Base-by-base conservation (phyloP, 306 rosid species). In the Vigna mungo region DNA sequence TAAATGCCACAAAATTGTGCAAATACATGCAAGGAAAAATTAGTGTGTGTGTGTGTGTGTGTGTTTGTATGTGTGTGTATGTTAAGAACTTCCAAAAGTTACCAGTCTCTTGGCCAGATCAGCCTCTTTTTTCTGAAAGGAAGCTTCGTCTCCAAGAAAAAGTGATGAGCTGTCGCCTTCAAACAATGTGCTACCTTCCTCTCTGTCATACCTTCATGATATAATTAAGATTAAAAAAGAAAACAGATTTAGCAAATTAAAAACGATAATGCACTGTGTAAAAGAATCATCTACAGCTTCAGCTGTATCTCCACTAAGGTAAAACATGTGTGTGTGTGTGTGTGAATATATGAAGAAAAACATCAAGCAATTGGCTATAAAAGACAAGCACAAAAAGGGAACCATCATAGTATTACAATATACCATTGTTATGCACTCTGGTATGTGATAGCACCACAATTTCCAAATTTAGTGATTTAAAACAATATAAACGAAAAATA, bases 41-140 rank as follows among this genome's bases (percentile, higher is more conserved):
- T 68, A n/a, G 67, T 20, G 27, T 2, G 27, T 25, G 27, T 25
- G 3, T 25, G 27, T 25, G 27, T 2, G 27, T 25, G 27, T 25
- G 3, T 25, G 27, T 25, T n/a, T n/a, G n/a, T n/a, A n/a, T 20
- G 27, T 2, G 27, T 25, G 27, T 25, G 3, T 25, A 3, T 25
- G 68, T 56, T 70, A 16, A 60, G 41, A 62, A 79, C 34, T 30
- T 75, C 36, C 16, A 63, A 55, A 39, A 81, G 76, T 51, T 92
- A 95, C 98, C 97, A 95, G 88, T 83, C 90, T 88, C 88, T 90
- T 95, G 68, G 98, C 97, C 84, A 95, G 82, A 84, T 95, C 98
- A 17, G 97, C 97, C 87, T 95, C 98, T 85, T 92, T 95, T 89
- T 95, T 95, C 89, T 95, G 96, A 81, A 90, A 85, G 34, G 97